Percentiles rank a stretch among this genome's conserved stretches.
Evolutionary conservation across 768 basidiomycete species (phyloP).

Genomic region (Calvatia gigantea): DNA sequence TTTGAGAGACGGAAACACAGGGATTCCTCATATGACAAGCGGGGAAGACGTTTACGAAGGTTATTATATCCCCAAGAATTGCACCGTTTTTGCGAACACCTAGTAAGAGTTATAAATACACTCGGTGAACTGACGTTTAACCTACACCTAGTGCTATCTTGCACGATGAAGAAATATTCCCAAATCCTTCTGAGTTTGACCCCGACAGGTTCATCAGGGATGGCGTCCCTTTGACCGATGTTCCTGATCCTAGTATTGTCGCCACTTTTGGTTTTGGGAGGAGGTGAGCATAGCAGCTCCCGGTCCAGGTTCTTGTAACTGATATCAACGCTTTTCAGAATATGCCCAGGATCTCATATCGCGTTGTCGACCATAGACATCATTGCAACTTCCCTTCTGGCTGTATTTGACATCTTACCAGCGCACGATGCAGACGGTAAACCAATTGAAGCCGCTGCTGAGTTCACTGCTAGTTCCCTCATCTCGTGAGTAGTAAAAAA

Average conservation of each 20-base stretch:
- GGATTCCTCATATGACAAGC: slow-evolving; percentile 27
- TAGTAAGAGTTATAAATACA: slow-evolving; percentile 13
- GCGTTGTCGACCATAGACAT: slow-evolving; percentile 2
- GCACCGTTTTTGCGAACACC: slow-evolving; percentile 13
- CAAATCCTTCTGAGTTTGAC: slow-evolving; percentile 28
- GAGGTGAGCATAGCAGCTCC: slow-evolving; percentile 2
- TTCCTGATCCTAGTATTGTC: slow-evolving; percentile 3
- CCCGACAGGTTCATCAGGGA: slow-evolving; percentile 24
- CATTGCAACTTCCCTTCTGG: slow-evolving; percentile 11
- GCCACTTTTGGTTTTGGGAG: slow-evolving; percentile 19
- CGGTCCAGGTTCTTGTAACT: neutral
- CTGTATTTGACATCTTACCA: slow-evolving; percentile 17
- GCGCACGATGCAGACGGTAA: slow-evolving; percentile 6
- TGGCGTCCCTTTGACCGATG: neutral
- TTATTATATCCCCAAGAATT: slow-evolving; percentile 28
- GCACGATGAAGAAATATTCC: slow-evolving; percentile 29
- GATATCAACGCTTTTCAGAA: neutral
- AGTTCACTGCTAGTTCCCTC: neutral
- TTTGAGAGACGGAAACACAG: too few species aligned
- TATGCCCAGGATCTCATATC: slow-evolving; percentile 13
- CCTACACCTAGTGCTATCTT: slow-evolving; percentile 26
- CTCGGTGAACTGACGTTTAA: slow-evolving; percentile 24
- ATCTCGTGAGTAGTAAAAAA: slow-evolving; percentile 5
- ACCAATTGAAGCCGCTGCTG: neutral
- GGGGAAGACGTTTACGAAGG: slow-evolving; percentile 39